A percentile compares a stretch with the other conserved stretches of the same genome.
Conservation (phyloP, 2,329 filamentous ascomycete species). For the Periglandula ipomoeae region DNA sequence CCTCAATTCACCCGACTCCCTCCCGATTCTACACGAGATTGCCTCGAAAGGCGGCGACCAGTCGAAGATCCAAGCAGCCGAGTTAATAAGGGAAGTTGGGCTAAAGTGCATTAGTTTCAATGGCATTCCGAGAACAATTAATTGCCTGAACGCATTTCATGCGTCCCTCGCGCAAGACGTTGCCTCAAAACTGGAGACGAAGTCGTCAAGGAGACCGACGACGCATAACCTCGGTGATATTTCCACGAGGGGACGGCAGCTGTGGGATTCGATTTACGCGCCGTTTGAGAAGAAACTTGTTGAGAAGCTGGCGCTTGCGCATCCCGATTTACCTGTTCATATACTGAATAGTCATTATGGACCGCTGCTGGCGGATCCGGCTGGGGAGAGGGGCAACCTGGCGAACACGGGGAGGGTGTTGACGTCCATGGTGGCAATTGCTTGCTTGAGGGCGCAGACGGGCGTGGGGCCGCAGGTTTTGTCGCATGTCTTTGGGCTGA, state of each 20-base stretch:
- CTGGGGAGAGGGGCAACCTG: constrained; percentile 25
- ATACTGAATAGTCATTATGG: constrained; percentile 71
- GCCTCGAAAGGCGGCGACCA: constrained; percentile 23
- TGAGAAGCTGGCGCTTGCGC: constrained; percentile 60
- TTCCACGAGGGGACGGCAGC: constrained; percentile 46
- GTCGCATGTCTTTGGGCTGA: constrained; percentile 71
- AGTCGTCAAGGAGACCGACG: constrained; percentile 44
- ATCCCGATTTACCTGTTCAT: constrained; percentile 74
- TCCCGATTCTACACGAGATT: constrained; percentile 51
- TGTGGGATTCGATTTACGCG: constrained; percentile 72
- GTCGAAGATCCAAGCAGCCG: constrained; percentile 42
- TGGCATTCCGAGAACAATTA: constrained; percentile 76
- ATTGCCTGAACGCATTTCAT: constrained; percentile 66
- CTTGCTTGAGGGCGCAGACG: constrained; percentile 68
- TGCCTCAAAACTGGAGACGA: constrained; percentile 41
- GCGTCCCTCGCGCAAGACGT: constrained; percentile 50
- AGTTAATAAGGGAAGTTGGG: constrained; percentile 66
- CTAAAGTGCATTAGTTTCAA: constrained; percentile 75
- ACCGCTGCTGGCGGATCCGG: constrained; percentile 61
- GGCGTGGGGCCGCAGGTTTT: constrained; percentile 76
- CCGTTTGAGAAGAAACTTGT: constrained; percentile 66
- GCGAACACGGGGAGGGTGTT: constrained; percentile 57
- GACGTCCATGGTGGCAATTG: constrained; percentile 64
- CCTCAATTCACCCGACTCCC: constrained; percentile 73
- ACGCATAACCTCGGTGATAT: constrained; percentile 44